Conservation (phyloP, 768 basidiomycete species). For the Serpula lacrymans region DNA sequence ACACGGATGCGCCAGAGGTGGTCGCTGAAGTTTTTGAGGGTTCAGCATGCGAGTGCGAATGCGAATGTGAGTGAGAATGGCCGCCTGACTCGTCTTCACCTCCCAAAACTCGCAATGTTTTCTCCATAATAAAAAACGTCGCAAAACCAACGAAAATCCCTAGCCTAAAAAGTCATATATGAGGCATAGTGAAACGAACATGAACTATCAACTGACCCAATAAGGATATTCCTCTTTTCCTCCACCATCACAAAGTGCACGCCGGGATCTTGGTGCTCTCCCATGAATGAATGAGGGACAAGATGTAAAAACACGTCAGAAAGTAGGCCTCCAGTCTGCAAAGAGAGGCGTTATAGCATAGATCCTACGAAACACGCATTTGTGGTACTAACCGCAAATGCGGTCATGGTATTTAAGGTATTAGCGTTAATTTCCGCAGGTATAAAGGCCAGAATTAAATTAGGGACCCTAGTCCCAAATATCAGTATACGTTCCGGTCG, state of each 20-base stretch:
- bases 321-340: constrained; percentile 82
- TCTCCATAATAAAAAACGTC: constrained; percentile 92
- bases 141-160: constrained; percentile 87
- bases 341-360: constrained; percentile 12
- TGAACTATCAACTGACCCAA: too few species aligned
- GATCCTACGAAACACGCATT: constrained; percentile 11
- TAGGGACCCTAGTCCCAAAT: constrained; percentile 63
- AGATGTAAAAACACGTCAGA: constrained; percentile 93
- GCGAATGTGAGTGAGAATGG: constrained; percentile 52
- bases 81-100: constrained; percentile 48
- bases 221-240: constrained; percentile 86
- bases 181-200: constrained; percentile 17
- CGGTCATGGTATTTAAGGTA: constrained; percentile 91
- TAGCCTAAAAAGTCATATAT: constrained; percentile 40
- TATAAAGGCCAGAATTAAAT: constrained; percentile 93
- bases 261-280: constrained; percentile 71
- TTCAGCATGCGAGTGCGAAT: constrained; percentile 55
- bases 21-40: constrained; percentile 27
- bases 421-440: constrained; percentile 81
- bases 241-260: constrained; percentile 83
- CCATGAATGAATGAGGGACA: constrained; percentile 89
- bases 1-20: constrained; percentile 46
- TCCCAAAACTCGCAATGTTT: constrained; percentile 78
- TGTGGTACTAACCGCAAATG: constrained; percentile 68
- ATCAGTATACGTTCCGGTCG: constrained; percentile 14